phyloP scores from a whole-genome alignment of 306 rosid genomes.

The Malus orientalis region DNA sequence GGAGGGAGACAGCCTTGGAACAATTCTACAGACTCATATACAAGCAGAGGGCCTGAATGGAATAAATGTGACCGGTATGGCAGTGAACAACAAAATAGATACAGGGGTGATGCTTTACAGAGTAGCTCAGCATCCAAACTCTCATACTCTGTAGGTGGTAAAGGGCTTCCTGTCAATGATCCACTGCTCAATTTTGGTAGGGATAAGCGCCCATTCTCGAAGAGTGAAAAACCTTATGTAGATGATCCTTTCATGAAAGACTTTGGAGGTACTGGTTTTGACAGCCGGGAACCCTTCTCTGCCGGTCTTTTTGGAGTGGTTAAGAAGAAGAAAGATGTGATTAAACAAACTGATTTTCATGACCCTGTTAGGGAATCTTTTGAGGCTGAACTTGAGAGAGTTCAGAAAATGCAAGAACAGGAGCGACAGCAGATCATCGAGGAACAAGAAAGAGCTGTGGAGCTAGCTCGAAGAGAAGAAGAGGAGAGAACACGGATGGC shows the following conservation, averaged over 20 bases:
- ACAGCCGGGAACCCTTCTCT: constrained; percentile 63
- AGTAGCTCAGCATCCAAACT: constrained; percentile 38
- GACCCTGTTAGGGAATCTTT: constrained; percentile 94
- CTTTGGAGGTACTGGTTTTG: constrained; percentile 60
- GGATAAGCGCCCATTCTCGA: constrained; percentile 53
- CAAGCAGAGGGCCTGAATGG: constrained; percentile 44
- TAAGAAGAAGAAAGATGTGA: constrained; percentile 79
- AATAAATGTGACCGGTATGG: constrained; percentile 37
- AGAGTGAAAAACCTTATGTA: constrained; percentile 55
- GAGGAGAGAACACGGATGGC: constrained; percentile 63
- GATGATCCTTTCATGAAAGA: constrained; percentile 65
- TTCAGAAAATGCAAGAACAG: constrained; percentile 93
- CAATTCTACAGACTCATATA: constrained; percentile 33
- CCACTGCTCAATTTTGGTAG: constrained; percentile 80
- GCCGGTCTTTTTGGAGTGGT: constrained; percentile 63
- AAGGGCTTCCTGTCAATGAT: constrained; percentile 59
- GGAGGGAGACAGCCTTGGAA: constrained; percentile 66
- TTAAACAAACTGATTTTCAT: constrained; percentile 71
- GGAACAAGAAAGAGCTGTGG: constrained; percentile 79
- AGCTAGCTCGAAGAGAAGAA: constrained; percentile 79
- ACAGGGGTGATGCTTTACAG: constrained; percentile 44
- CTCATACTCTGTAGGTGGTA: constrained; percentile 51
- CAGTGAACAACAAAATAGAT: constrained; percentile 47
- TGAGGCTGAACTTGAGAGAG: constrained; percentile 99
- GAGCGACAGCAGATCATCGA: constrained; percentile 74